A percentile compares a stretch with the other conserved stretches of the same genome.
phyloP scores from a whole-genome alignment of 2,329 filamentous ascomycete genomes.

The Hawksworthiomyces lignivorus region DNA sequence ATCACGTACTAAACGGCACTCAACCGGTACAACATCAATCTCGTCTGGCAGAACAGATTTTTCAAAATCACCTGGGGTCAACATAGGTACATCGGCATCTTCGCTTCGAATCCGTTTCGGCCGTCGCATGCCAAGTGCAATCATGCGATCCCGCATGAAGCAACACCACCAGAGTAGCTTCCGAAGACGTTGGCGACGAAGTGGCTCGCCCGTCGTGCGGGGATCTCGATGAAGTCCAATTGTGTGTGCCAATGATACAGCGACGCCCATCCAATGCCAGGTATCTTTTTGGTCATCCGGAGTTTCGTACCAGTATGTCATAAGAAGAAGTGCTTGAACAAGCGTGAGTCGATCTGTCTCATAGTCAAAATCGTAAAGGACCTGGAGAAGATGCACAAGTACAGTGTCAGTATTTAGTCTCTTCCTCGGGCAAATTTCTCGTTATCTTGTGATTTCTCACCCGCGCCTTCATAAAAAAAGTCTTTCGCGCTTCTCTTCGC shows the following conservation, averaged over 20 bases:
- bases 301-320: slow-evolving; percentile 98
- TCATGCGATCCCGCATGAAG: slow-evolving; percentile 88
- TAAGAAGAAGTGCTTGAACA: slow-evolving; percentile 79
- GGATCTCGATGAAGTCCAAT: slow-evolving; percentile 89
- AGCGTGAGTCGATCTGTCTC: slow-evolving; percentile 83
- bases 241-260: slow-evolving; percentile 84
- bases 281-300: slow-evolving; percentile 96
- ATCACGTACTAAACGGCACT: slow-evolving; percentile 66
- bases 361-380: slow-evolving; percentile 93
- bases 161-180: slow-evolving; percentile 98
- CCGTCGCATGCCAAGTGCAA: slow-evolving; percentile 87
- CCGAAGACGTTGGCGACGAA: slow-evolving; percentile 72
- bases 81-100: slow-evolving; percentile 89
- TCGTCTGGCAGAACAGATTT: slow-evolving; percentile 59
- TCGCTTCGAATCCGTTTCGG: slow-evolving; percentile 89
- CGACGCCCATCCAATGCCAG: slow-evolving; percentile 98
- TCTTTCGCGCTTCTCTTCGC: slow-evolving; percentile 74
- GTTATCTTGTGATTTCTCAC: slow-evolving; percentile 40
- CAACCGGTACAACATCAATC: slow-evolving; percentile 58
- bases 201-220: slow-evolving; percentile 62
- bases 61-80: slow-evolving; percentile 79
- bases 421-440: no score
- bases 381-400: slow-evolving; percentile 31
- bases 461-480: slow-evolving; percentile 82
- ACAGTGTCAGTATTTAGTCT: slow-evolving; percentile 9